Evolutionary conservation across 2,329 filamentous ascomycete genomes (phyloP), one percentile per base, ranked within the genome.

Genomic region (Penicillium sp.): DNA sequence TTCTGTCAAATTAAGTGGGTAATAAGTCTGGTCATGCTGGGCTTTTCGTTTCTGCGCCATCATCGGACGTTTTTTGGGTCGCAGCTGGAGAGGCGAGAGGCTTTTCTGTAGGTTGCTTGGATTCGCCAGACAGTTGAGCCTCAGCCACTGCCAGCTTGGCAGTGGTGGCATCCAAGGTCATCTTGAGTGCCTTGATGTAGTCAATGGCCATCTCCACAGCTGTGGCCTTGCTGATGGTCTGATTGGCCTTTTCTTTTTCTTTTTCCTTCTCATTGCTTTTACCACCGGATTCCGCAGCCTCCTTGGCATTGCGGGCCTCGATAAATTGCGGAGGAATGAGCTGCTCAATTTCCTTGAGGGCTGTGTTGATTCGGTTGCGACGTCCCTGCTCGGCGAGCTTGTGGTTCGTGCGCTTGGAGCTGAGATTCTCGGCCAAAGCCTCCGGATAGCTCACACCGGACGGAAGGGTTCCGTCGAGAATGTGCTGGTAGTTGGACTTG

Each of bases 401-500:
- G 77, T 99, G 94, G 41, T 92, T 96, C 2, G 94, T 97, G 49
- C 93, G 88, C 77, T 99, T 99, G 3, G 92, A 96, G 0, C 92
- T 97, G 24, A 99, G 78, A 61, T 96, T 96, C 21, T 92, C 95
- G 6, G 92, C 96, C 40, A 99, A 81, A 48, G 92, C 90, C 63
- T 89, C 91, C 0, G 93, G 92, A 64, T 97, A 97, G 1, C 88
- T 89, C 11, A 97, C 88, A 11, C 93, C 93, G 0, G 92, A 92
- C 1, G 97, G 85, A 52, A 88, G 87, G 47, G 92, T 97, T 45
- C 94, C 94, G 71, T 97, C 94, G 10, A 99, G 77, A 36, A 99
- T 94, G 65, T 97, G 96, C 67, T 97, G 93, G 67, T 99, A 99
- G 68, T 99, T 99, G 2, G 93, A 97, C 72, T 97, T 97, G 14